Base-by-base conservation (phyloP, 805 yeast genomes). In the Ogataea pini region DNA sequence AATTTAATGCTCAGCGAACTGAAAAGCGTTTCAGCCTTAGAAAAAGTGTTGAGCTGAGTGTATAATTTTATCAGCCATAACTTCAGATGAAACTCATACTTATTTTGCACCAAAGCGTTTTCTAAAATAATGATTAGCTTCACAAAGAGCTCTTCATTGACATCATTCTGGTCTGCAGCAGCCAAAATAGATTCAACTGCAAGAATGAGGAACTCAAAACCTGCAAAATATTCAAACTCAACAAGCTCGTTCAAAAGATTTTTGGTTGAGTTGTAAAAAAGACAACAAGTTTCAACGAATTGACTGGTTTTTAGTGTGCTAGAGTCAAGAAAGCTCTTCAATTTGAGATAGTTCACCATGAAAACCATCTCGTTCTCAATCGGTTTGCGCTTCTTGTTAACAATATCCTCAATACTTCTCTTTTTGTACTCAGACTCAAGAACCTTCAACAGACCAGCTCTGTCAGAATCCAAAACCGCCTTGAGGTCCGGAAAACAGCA, bases 1-100 rank as follows among this genome's bases (percentile, higher is more conserved):
- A 84, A 82, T 60, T 86, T 88, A 56, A 89, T 78, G 31, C 81
- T 79, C 44, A 91, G 65, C 1, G 71, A 60, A 13, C 74, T 64
- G 62, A 77, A 89, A 39, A 81, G 78, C 7, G 64, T 61, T 28
- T 64, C 56, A 0, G 91, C 84, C 36, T 72, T 63, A 1, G 76
- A 62, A 27, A 72, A 72, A 8, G 81, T 70, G 42, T 89, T 89
- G 7, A 89, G 59, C 16, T 73, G 60, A 13, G 78, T 71, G 64
- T 86, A 87, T 2, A 89, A 61, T 25, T 80, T 74, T 42, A 86
- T 74, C 29, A 90, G 69, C 91, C 94, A 87, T 7, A 88, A 65
- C 46, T 82, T 75, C 17, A 87, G 69, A 57, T 82, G 83, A 61
- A 82, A 88, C 60, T 91, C 91, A 52, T 83, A 80, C n/a, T 77